A percentile compares a stretch with the other conserved stretches of the same genome.
Evolutionary conservation across 2,329 filamentous ascomycete genomes (phyloP).

Genomic region (Pseudodiploospora longispora): DNA sequence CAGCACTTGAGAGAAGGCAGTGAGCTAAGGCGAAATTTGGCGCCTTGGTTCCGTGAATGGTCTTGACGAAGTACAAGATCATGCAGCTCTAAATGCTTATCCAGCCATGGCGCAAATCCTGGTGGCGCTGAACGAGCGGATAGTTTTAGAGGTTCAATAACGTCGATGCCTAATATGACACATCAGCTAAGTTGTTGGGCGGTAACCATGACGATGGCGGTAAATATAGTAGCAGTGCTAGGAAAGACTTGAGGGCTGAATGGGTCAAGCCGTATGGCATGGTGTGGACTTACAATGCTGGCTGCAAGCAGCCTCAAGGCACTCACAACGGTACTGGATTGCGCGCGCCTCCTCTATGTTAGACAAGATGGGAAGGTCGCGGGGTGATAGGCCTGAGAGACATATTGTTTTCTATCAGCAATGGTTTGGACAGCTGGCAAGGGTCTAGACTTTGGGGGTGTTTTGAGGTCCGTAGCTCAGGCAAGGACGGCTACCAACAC

Average conservation of each 20-base stretch:
- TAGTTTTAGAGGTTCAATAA: conserved; percentile 20
- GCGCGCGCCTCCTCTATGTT: conserved; percentile 49
- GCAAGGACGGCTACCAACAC: too few relatives aligned
- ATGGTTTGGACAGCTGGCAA: too few relatives aligned
- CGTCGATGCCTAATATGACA: conserved; percentile 21
- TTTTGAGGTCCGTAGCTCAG: too few relatives aligned
- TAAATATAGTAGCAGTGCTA: not conserved
- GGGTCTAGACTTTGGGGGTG: too few relatives aligned
- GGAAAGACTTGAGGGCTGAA: not conserved
- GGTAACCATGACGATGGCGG: not conserved
- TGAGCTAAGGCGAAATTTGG: conserved; percentile 1
- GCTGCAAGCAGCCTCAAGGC: conserved; percentile 44
- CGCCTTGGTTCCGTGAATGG: conserved; percentile 4
- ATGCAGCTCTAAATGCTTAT: conserved; percentile 40
- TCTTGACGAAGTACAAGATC: conserved; percentile 36
- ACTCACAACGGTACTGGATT: conserved; percentile 51
- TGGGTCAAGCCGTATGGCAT: not conserved
- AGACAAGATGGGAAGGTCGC: conserved; percentile 36
- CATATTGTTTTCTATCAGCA: not conserved
- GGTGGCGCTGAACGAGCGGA: conserved; percentile 29
- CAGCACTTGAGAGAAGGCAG: conserved; percentile 42
- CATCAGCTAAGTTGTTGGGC: not conserved
- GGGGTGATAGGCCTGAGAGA: conserved; percentile 19
- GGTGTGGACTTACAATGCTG: conserved; percentile 22
- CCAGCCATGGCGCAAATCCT: conserved; percentile 44